Evolutionary conservation across 768 basidiomycete species (phyloP), one percentile per base, ranked within the genome.

Genomic region (Hygrophorus pudorinus): DNA sequence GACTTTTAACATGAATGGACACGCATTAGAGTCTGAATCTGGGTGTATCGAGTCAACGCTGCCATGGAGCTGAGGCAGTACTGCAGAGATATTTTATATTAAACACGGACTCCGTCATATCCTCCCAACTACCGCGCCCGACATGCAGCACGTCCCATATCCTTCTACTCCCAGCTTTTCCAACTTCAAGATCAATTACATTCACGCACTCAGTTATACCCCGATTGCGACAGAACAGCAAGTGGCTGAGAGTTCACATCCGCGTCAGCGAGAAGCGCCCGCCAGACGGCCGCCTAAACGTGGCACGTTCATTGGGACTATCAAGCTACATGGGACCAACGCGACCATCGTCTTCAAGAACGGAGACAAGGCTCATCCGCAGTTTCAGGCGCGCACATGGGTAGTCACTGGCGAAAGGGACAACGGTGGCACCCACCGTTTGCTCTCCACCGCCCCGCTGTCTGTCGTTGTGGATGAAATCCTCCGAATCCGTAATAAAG

Each of bases 281-380:
- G 47, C 7, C 21, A 18, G 17, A n/a, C 16, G 38, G 33, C 47
- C 45, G 2, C 53, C 51, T 9, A 46, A 42, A 5, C 36, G 35
- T 18, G 54, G 49, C 3, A 51, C 50, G 0, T 56, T 56, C 44
- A 24, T 53, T 11, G 52, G 54, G 5, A 49, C 48, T 4, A 48
- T 56, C 14, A 56, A 56, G 39, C 39, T 56, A 7, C 54, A 56
- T 30, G 54, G 52, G 1, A 51, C 52, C 17, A 55, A 55, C 40
- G 51, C 50, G 10, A 51, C 47, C 11, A 21, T 53, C 8, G 52
- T 55, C 39, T 53, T 51, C 20, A 27, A 21, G 1, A 30, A 53
- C 21, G 47, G 47, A 13, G 33, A 45, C 11, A 44, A 41, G 10
- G 5, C 2, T 24, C 4, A 44, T 20, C 42, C 50, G 2, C 47